Percentiles rank a stretch among this genome's conserved stretches.
These are phyloP conservation scores for Aspergillus hiratsukae DNA, from an alignment of 2,329 filamentous ascomycete species.

Conservation along the genomic window DNA sequence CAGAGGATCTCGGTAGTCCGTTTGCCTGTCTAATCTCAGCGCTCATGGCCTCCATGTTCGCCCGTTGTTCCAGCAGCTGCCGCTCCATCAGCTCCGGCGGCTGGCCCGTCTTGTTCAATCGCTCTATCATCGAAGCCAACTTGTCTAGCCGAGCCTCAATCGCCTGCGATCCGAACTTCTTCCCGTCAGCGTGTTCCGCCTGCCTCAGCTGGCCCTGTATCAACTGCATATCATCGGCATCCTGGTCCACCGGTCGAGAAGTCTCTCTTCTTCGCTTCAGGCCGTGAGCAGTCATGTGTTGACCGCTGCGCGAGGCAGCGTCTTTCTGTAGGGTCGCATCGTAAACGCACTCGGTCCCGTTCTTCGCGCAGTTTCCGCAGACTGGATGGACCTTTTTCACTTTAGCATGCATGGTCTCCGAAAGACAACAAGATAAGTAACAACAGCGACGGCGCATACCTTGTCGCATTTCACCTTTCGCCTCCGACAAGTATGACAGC, in stretches of 20 bases:
- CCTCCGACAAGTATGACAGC: conserved; percentile 43
- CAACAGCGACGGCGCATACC: conserved; percentile 12
- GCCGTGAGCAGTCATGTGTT: conserved; percentile 21
- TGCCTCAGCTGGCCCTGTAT: conserved; percentile 27
- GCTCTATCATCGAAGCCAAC: conserved; percentile 43
- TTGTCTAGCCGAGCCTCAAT: conserved; percentile 43
- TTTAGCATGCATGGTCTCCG: neutral
- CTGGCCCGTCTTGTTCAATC: conserved; percentile 33
- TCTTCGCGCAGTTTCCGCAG: conserved; percentile 44
- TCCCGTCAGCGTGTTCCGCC: conserved; percentile 18
- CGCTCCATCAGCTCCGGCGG: conserved; percentile 22
- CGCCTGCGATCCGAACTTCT: conserved; percentile 30
- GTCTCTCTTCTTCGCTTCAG: conserved; percentile 33
- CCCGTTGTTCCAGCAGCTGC: conserved; percentile 15
- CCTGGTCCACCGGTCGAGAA: conserved; percentile 24
- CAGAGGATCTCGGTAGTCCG: conserved; percentile 11
- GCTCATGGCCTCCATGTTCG: conserved; percentile 12
- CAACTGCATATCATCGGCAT: conserved; percentile 31
- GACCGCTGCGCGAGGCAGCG: conserved; percentile 8
- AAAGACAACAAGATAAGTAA: neutral
- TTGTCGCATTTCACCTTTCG: conserved; percentile 48
- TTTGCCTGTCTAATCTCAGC: conserved; percentile 17
- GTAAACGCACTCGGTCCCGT: conserved; percentile 41
- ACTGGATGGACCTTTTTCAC: conserved; percentile 37
- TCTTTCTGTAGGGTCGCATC: conserved; percentile 30